Evolutionary conservation across 1,284 basidiomycete species (phyloP), one percentile per base, ranked within the genome.

Genomic region (Tylopilus microsporus): DNA sequence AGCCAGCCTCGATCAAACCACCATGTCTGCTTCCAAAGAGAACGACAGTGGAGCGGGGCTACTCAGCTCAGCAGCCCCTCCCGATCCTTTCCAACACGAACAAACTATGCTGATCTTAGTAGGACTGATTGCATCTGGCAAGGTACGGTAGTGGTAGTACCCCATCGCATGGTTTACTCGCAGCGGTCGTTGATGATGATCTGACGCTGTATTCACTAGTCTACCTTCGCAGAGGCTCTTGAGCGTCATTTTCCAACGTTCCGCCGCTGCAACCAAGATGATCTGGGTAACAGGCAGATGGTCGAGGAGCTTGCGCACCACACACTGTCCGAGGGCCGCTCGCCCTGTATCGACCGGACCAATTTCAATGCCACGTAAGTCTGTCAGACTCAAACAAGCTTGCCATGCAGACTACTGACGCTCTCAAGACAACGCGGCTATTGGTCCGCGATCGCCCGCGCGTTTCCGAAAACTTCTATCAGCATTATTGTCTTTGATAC

Each of bases 401-500:
- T n/a, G 8, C 43, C 49, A 32, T n/a, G 34, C 51, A 52, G 47
- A 47, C 34, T 32, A 47, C 52, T 58, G 36, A 66, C 53, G 48
- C 16, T 7, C 12, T 50, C 39, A 58, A 89, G 86, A 56, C 88
- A 89, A 72, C 76, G 87, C 59, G 77, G 79, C 36, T 76, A 87
- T 65, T 91, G 87, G 87, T 85, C 84, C 60, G 70, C 78, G 58
- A 87, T 90, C 63, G 86, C 86, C 10, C 78, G 74, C 63, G 80
- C 82, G 66, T 84, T 83, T 65, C 81, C 83, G 55, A 79, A 77
- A 61, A 84, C 81, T 60, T 70, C 73, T 55, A 74, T 84, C 56
- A 87, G 85, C 80, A 80, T 87, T 72, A 80, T 90, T 73, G 81
- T 86, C 62, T 87, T 89, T 64, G 82, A 88, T 67, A 86, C 82